Conservation (phyloP, 2,329 filamentous ascomycete species). For the Lizonia empirigonia region DNA sequence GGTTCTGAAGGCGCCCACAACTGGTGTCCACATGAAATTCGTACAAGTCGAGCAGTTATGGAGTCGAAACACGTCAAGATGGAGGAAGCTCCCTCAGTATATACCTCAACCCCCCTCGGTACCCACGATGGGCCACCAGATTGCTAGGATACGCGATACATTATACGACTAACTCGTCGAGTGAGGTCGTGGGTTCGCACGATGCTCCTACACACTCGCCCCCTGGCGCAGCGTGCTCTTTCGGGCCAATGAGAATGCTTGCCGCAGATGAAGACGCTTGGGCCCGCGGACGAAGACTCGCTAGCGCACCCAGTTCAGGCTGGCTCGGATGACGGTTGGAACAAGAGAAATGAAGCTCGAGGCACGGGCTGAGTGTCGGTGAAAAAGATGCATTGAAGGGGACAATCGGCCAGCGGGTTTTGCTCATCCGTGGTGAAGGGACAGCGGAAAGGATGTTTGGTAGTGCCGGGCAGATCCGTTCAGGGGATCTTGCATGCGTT, state of each 20-base stretch:
- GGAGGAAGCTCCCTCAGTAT: constrained; percentile 6
- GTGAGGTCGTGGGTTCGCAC: constrained; percentile 11
- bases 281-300: constrained; percentile 6
- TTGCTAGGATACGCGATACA: constrained; percentile 2
- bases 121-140: constrained; percentile 9
- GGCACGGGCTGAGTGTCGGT: constrained; percentile 17
- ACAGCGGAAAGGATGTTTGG: constrained; percentile 3
- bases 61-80: constrained; percentile 2
- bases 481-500: not conserved
- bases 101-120: constrained; percentile 16
- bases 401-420: constrained; percentile 9
- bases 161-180: constrained; percentile 14
- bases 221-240: constrained; percentile 1
- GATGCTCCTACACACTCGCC: constrained; percentile 14
- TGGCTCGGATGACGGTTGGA: constrained; percentile 15
- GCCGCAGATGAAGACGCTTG: constrained; percentile 9
- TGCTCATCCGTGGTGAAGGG: not conserved
- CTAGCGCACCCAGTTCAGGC: constrained; percentile 9
- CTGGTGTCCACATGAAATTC: no score
- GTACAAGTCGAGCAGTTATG: constrained; percentile 6
- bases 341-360: constrained; percentile 14
- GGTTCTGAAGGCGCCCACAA: no score
- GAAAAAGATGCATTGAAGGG: constrained; percentile 2
- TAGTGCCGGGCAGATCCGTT: constrained; percentile 12
- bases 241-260: constrained; percentile 6